A percentile compares a stretch with the other conserved stretches of the same genome.
Conservation (phyloP, 345 rosid species). For the Firmiana major region DNA sequence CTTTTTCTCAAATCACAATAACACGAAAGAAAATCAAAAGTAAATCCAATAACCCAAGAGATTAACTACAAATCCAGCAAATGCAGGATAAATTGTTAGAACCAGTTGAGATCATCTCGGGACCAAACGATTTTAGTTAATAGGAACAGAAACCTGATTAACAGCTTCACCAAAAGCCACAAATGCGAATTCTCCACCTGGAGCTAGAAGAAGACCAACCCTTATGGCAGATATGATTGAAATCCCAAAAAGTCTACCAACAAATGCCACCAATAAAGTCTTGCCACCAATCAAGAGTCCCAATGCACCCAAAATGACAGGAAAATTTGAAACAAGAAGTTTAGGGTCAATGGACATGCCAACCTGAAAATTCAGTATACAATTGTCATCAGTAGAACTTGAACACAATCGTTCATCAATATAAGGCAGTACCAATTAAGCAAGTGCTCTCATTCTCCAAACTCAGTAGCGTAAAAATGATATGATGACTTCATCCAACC, state of each 20-base stretch:
- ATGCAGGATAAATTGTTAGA: neutral
- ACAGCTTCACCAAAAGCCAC: constrained; percentile 99
- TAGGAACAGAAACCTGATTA: constrained; percentile 62
- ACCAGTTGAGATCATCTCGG: neutral
- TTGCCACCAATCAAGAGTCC: constrained; percentile 89
- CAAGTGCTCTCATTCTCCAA: neutral
- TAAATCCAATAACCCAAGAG: neutral
- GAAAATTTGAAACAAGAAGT: constrained; percentile 85
- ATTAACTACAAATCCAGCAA: neutral
- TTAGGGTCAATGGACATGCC: constrained; percentile 99
- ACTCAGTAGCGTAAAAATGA: neutral
- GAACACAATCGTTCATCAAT: constrained; percentile 19
- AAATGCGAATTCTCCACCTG: constrained; percentile 98
- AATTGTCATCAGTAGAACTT: constrained; percentile 27
- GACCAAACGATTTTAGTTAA: constrained; percentile 6
- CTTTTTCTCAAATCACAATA: neutral
- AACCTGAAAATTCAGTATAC: constrained; percentile 59
- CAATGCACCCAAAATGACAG: constrained; percentile 65
- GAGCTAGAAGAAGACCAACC: constrained; percentile 95
- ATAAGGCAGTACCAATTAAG: constrained; percentile 14
- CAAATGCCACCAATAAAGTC: constrained; percentile 63
- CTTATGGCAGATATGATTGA: constrained; percentile 85
- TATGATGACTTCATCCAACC: neutral
- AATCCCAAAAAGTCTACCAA: constrained; percentile 80
- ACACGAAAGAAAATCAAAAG: neutral